phyloP scores from a whole-genome alignment of 176 grass and related monocot species.

The Avena insularis region DNA sequence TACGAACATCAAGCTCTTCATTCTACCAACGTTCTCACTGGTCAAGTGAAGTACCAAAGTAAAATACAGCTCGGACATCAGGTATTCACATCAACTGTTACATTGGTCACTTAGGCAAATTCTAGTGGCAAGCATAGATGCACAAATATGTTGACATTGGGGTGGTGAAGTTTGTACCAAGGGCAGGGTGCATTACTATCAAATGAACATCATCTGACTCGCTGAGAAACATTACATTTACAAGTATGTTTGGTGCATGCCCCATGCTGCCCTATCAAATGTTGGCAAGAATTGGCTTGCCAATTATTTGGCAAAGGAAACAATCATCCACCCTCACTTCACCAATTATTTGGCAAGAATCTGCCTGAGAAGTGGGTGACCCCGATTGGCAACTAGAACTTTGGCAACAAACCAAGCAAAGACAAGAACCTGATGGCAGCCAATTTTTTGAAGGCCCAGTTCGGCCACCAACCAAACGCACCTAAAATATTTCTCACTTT shows the following conservation, averaged over 20 bases:
- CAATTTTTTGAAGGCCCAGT: neutral
- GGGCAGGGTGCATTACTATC: neutral
- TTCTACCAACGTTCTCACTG: slow-evolving; percentile 10
- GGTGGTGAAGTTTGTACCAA: neutral
- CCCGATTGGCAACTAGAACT: neutral
- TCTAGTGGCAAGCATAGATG: neutral
- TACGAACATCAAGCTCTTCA: slow-evolving; percentile 23
- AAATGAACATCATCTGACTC: neutral
- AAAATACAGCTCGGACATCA: neutral
- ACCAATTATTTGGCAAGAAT: neutral
- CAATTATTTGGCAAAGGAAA: neutral
- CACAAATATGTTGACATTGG: slow-evolving; percentile 1
- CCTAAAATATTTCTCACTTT: neutral
- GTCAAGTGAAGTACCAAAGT: slow-evolving; percentile 9
- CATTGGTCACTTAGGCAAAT: neutral
- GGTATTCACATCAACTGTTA: neutral
- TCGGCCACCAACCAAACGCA: neutral
- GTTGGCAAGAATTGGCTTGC: slow-evolving; percentile 1
- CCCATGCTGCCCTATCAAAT: neutral
- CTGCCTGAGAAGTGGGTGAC: neutral
- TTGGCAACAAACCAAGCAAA: neutral
- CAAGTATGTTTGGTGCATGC: neutral
- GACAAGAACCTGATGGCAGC: neutral
- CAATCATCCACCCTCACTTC: neutral
- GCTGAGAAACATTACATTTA: neutral